These are phyloP conservation scores for Barnettozyma sucrosica DNA, from an alignment of 805 yeast genomes.

Conservation along the genomic window DNA sequence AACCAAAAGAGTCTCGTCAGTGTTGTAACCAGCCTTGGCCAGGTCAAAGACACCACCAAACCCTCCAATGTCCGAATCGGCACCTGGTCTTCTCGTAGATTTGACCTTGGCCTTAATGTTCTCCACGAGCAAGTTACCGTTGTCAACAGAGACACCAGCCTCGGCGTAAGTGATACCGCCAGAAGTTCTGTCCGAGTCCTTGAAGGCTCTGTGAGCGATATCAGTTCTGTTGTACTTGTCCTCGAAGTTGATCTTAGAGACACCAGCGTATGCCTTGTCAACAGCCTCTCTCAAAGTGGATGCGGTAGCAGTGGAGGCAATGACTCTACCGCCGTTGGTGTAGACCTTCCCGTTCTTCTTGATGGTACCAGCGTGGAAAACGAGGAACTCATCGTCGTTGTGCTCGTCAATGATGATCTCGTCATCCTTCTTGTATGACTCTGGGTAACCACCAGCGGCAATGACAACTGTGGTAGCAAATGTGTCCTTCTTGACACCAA, in stretches of 20 bases:
- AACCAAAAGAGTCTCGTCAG: conserved; percentile 75
- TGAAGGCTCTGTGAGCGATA: conserved; percentile 94
- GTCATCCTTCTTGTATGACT: conserved; percentile 78
- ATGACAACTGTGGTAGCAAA: conserved; percentile 90
- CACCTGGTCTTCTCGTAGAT: conserved; percentile 91
- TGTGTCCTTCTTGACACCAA: conserved; percentile 45
- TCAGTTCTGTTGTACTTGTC: conserved; percentile 84
- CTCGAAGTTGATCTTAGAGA: conserved; percentile 62
- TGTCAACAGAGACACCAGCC: conserved; percentile 97
- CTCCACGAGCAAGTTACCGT: conserved; percentile 87
- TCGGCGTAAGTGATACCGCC: conserved; percentile 77
- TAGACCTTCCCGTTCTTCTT: conserved; percentile 51
- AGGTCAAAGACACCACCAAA: conserved; percentile 96
- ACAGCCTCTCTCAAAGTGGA: conserved; percentile 73
- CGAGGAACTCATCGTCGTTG: conserved; percentile 47
- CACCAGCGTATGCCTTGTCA: conserved; percentile 80
- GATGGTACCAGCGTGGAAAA: conserved; percentile 96
- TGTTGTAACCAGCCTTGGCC: conserved; percentile 74
- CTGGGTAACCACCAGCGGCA: conserved; percentile 98
- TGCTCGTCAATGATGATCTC: conserved; percentile 51
- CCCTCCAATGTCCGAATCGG: conserved; percentile 98
- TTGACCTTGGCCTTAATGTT: conserved; percentile 85
- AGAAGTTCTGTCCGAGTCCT: conserved; percentile 34
- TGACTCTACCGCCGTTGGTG: conserved; percentile 95
- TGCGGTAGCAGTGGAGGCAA: conserved; percentile 88